phyloP scores from a whole-genome alignment of 192 early-diverging fungal species.

The Powellomyces hirtus region DNA sequence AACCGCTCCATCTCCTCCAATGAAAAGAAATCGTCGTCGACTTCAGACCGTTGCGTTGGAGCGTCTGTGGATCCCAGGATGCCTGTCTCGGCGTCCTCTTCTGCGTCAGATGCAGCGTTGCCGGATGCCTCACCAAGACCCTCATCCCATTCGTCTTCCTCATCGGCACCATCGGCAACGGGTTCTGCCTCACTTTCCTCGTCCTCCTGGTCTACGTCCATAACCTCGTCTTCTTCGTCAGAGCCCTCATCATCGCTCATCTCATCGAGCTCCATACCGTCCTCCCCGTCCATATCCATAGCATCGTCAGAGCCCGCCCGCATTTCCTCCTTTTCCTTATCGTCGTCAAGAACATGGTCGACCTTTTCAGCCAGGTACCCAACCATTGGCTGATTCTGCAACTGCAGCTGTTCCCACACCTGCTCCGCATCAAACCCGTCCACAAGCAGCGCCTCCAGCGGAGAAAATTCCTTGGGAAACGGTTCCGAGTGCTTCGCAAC shows the following conservation, averaged over 20 bases:
- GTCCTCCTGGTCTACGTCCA: slow-evolving; percentile 63
- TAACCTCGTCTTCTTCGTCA: slow-evolving; percentile 51
- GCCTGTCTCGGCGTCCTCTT: slow-evolving; percentile 12
- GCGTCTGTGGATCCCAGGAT: not conserved
- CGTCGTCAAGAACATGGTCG: slow-evolving; percentile 32
- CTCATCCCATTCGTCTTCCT: slow-evolving; percentile 29
- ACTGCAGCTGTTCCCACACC: slow-evolving; percentile 91
- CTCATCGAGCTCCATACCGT: slow-evolving; percentile 28
- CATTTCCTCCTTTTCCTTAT: slow-evolving; percentile 30
- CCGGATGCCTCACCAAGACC: slow-evolving; percentile 4
- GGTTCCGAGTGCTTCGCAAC: slow-evolving; percentile 47
- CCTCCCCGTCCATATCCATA: slow-evolving; percentile 40
- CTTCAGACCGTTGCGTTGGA: slow-evolving; percentile 52
- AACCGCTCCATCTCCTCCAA: slow-evolving; percentile 84
- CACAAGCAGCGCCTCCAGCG: slow-evolving; percentile 60
- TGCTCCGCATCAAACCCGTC: slow-evolving; percentile 80
- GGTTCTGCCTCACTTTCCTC: slow-evolving; percentile 61
- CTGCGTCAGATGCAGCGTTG: slow-evolving; percentile 14
- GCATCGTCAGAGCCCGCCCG: too few relatives aligned
- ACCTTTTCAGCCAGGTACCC: slow-evolving; percentile 45
- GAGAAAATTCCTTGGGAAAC: slow-evolving; percentile 34
- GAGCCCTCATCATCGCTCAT: slow-evolving; percentile 32
- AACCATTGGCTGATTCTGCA: slow-evolving; percentile 81
- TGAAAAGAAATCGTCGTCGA: slow-evolving; percentile 96
- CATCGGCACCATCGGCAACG: slow-evolving; percentile 61